Evolutionary conservation across 345 rosid species (phyloP), one percentile per base, ranked within the genome.

Genomic region (Corchorus olitorius): DNA sequence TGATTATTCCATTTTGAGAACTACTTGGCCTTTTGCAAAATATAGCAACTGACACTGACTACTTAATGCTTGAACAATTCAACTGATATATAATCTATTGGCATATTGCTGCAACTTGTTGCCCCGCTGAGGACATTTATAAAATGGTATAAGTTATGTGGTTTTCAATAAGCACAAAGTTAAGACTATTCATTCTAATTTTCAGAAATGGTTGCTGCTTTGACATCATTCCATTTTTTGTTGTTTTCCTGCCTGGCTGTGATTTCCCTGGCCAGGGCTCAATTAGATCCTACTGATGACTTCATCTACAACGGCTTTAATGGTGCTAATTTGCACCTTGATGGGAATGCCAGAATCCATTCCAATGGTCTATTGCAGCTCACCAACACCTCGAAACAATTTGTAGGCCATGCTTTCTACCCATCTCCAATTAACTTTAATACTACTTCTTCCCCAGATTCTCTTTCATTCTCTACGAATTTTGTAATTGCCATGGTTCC

Each of bases 321-420:
- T 2, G 85, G 20, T 52, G 72, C 83, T 9, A 82, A 81, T 48
- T 79, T 90, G 20, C 55, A 48, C 22, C 82, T 77, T 43, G 78
- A 67, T 17, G 88, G 88, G 4, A 74, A 62, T 4, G 84, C 90
- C 15, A 70, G 62, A 5, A 54, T 88, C 72, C 85, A 83, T 34
- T 79, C 85, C 0, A 86, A 66, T 73, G 92, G 94, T 20, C 84
- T 88, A 6, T 75, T 87, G 75, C 82, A 90, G 86, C 82, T 88
- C 3, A 88, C 94, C 2, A 84, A 88, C 80, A 78, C 80, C 60
- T 84, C 90, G 0, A 49, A 82, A 50, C 59, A 74, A 10, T 68
- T 85, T 52, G 65, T 12, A 0, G 92, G 88, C 15, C 87, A 80
- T 75, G 90, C 89, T 69, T 87, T 89, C 74, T 77, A 78, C 49